phyloP scores from a whole-genome alignment of 1,139 yeast species.

The Nakaseomyces uthaithaninus region DNA sequence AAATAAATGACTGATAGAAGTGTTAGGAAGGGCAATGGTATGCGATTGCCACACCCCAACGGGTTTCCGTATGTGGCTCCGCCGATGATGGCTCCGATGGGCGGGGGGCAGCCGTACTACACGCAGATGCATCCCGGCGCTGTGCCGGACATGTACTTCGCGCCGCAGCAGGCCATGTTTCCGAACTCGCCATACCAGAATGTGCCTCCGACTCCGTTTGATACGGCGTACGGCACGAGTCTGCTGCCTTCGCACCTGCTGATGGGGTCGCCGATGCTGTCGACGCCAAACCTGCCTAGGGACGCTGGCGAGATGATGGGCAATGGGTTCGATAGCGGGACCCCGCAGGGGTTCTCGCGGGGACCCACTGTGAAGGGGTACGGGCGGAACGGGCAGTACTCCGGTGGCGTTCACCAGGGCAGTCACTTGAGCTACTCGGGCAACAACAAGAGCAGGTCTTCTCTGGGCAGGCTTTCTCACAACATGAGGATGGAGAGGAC shows the following conservation, averaged over 20 bases:
- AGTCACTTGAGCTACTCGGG: not conserved
- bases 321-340: constrained; percentile 4
- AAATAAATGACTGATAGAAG: constrained; percentile 2
- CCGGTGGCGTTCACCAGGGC: not conserved
- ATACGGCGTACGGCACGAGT: constrained; percentile 49
- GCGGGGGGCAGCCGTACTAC: constrained; percentile 2
- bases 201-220: constrained; percentile 45
- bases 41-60: not conserved
- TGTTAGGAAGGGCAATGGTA: constrained; percentile 1
- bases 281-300: constrained; percentile 33
- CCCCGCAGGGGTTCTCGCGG: not conserved
- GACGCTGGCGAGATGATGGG: not conserved
- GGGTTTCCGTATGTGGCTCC: not conserved
- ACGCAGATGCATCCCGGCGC: constrained; percentile 1
- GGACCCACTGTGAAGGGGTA: not conserved
- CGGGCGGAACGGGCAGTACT: not conserved
- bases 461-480: constrained; percentile 8
- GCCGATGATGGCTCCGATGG: constrained; percentile 4
- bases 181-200: constrained; percentile 20
- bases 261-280: constrained; percentile 58
- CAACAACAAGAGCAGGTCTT: constrained; percentile 3
- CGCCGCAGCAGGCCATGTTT: constrained; percentile 13
- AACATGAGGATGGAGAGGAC: constrained; percentile 1
- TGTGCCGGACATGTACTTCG: constrained; percentile 3
- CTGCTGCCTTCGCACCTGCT: constrained; percentile 63